phyloP scores from a whole-genome alignment of 306 rosid species.

The Glycine tomentella region DNA sequence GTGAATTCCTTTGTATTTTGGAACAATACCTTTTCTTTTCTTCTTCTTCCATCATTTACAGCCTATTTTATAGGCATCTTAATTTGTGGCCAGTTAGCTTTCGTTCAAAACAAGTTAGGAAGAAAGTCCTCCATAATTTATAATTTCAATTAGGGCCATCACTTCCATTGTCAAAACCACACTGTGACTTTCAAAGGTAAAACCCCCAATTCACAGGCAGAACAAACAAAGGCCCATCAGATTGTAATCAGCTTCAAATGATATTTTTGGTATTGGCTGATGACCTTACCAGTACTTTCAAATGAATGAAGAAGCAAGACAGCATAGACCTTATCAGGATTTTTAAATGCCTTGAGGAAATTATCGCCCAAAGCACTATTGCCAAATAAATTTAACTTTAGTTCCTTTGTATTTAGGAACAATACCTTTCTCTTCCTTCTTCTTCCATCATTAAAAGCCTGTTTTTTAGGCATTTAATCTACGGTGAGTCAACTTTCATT shows the following conservation, averaged over 20 bases:
- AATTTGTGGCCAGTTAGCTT: constrained; percentile 12
- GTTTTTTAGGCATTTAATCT: not conserved
- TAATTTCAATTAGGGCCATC: constrained; percentile 12
- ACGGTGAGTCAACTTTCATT: constrained; percentile 1
- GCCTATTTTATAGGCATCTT: not conserved
- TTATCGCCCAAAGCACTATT: too few species aligned
- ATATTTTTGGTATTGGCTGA: not conserved
- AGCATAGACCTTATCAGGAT: not conserved
- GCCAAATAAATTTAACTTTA: not conserved
- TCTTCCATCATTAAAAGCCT: not conserved
- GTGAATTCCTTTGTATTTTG: not conserved
- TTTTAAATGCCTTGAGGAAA: constrained; percentile 11
- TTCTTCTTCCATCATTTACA: not conserved
- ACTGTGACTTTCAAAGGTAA: not conserved
- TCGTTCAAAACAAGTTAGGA: constrained; percentile 2
- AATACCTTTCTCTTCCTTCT: not conserved
- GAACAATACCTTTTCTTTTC: not conserved
- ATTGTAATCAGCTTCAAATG: not conserved
- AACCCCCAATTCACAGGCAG: constrained; percentile 19
- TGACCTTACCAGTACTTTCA: constrained; percentile 21
- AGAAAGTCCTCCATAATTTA: constrained; percentile 11
- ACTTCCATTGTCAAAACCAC: not conserved
- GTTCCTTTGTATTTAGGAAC: constrained; percentile 7
- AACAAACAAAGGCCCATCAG: not conserved
- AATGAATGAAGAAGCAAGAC: not conserved